Conservation (phyloP, 495 filamentous ascomycete genomes). For the Penicillium roqueforti region DNA sequence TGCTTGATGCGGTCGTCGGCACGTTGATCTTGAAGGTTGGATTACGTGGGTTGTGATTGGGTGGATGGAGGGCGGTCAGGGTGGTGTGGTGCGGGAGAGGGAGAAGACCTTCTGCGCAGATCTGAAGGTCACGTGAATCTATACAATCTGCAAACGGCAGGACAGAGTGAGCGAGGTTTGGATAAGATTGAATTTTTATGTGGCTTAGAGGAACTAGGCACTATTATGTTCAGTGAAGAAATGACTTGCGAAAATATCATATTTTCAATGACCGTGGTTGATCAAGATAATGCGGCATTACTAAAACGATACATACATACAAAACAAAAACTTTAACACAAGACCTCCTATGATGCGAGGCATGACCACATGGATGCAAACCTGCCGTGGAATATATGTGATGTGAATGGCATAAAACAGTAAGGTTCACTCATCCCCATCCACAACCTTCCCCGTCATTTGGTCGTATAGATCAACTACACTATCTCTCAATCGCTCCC, state of each 20-base stretch:
- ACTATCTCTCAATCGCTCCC: conserved; percentile 56
- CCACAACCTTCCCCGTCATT: conserved; percentile 4
- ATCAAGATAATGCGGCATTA: background rate
- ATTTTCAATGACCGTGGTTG: background rate
- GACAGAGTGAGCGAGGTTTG: background rate
- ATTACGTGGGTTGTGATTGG: conserved; percentile 24
- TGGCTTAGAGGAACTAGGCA: background rate
- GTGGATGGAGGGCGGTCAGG: conserved; percentile 17
- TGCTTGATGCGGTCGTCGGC: conserved; percentile 20
- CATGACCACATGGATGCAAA: background rate
- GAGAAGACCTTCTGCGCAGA: background rate
- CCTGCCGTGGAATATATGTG: background rate
- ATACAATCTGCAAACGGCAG: background rate
- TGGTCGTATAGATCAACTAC: conserved; percentile 24
- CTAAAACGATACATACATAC: background rate
- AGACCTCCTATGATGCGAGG: background rate
- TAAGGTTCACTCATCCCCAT: background rate
- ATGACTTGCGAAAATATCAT: background rate
- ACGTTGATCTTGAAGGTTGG: conserved; percentile 23
- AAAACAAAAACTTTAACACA: background rate
- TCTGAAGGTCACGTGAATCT: background rate
- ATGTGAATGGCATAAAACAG: background rate
- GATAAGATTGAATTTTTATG: background rate
- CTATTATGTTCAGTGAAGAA: too few species aligned
- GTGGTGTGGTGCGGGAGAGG: background rate